Percentiles rank a stretch among this genome's conserved stretches.
phyloP scores from a whole-genome alignment of 2,329 filamentous ascomycete genomes.

The Pseudogymnoascus sp. region DNA sequence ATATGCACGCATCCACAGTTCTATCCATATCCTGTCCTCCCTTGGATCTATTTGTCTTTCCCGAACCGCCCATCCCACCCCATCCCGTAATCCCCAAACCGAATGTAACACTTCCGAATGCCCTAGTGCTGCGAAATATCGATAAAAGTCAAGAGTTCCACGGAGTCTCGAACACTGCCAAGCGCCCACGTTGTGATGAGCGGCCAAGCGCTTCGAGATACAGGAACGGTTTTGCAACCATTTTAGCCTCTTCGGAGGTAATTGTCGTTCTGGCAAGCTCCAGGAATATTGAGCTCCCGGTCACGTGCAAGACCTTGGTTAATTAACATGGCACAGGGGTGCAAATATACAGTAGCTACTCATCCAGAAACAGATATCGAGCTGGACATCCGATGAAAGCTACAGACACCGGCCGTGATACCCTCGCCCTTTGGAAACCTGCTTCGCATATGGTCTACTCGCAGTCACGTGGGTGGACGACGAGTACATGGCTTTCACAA shows the following conservation, averaged over 20 bases:
- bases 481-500: not conserved
- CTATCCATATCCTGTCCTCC: not conserved
- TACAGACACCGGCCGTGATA: not conserved
- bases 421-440: not conserved
- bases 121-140: not conserved
- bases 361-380: not conserved
- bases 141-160: slow-evolving; percentile 7
- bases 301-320: not conserved
- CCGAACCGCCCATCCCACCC: not conserved
- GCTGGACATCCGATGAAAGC: not conserved
- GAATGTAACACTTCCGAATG: slow-evolving; percentile 1
- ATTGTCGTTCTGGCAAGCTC: not conserved
- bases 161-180: not conserved
- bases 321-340: not conserved
- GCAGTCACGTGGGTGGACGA: not conserved
- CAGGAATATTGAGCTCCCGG: not conserved
- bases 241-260: not conserved
- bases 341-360: not conserved
- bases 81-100: slow-evolving; percentile 5
- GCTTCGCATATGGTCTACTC: not conserved
- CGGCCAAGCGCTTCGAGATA: slow-evolving; percentile 6
- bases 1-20: not conserved
- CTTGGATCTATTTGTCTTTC: not conserved
- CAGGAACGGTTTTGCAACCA: not conserved
- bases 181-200: not conserved